phyloP scores from a whole-genome alignment of 2,329 filamentous ascomycete species.

The Neoscytalidium dimidiatum region DNA sequence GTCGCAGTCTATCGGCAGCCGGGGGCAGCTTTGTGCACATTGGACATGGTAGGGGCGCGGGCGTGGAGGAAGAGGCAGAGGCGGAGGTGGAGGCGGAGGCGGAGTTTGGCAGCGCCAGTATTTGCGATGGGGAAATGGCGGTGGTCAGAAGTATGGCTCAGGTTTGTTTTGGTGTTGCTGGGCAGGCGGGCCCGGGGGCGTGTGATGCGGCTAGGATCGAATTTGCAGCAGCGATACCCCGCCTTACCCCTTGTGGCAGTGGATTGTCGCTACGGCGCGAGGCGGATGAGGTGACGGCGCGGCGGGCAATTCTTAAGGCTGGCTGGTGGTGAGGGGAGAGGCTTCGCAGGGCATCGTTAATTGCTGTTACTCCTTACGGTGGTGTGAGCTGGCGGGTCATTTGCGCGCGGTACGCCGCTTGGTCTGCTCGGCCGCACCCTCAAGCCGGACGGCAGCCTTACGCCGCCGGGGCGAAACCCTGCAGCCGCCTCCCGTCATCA shows the following conservation, averaged over 20 bases:
- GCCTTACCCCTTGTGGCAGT: slow-evolving; percentile 12
- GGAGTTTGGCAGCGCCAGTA: neutral
- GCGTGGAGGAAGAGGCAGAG: neutral
- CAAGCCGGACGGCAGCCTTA: neutral
- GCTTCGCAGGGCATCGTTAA: neutral
- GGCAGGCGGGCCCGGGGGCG: slow-evolving; percentile 8
- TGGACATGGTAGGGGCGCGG: slow-evolving; percentile 17
- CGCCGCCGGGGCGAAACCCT: neutral
- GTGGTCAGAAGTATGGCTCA: neutral
- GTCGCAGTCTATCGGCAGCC: slow-evolving; percentile 15
- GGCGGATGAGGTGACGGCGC: neutral
- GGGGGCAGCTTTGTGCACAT: slow-evolving; percentile 16
- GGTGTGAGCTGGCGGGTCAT: slow-evolving; percentile 7
- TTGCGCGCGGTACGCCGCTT: neutral
- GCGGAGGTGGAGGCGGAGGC: neutral
- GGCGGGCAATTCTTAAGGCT: neutral
- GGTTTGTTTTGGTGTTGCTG: slow-evolving; percentile 20
- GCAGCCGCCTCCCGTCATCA: slow-evolving; percentile 5
- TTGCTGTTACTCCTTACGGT: slow-evolving; percentile 13
- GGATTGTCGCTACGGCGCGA: neutral
- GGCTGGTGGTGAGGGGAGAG: slow-evolving; percentile 10
- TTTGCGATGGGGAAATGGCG: neutral
- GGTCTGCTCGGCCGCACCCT: neutral
- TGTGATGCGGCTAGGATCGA: slow-evolving; percentile 1
- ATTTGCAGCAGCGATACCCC: slow-evolving; percentile 11